A percentile compares a stretch with the other conserved stretches of the same genome.
Evolutionary conservation across 129 eudicot species (phyloP).

Genomic region (Erigeron canadensis): DNA sequence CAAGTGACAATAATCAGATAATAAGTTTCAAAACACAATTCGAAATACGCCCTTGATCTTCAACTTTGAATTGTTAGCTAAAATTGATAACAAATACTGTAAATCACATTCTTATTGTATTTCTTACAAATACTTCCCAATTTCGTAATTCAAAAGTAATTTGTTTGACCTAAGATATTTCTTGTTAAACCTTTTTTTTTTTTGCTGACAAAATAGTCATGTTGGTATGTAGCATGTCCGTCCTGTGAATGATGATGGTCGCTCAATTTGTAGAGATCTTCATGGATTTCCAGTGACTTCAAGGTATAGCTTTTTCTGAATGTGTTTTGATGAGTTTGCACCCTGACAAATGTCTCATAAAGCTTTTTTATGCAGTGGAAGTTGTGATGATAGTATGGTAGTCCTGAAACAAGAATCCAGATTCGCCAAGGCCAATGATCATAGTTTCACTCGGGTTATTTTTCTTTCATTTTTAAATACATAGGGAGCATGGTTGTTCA

Average conservation of each 20-base stretch:
- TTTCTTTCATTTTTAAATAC: constrained; percentile 19
- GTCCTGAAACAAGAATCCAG: constrained; percentile 88
- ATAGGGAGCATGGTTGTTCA: background rate
- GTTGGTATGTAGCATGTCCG: constrained; percentile 75
- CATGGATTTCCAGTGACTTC: constrained; percentile 93
- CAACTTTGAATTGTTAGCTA: background rate
- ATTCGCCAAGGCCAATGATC: constrained; percentile 77
- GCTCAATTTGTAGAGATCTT: constrained; percentile 70
- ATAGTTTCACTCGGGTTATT: constrained; percentile 71
- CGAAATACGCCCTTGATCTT: background rate
- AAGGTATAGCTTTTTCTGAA: constrained; percentile 52
- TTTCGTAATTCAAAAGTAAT: constrained; percentile 2
- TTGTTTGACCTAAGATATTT: background rate
- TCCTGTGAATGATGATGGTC: constrained; percentile 82
- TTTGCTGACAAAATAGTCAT: background rate
- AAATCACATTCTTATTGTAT: background rate
- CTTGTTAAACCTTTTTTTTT: background rate
- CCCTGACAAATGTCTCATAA: background rate
- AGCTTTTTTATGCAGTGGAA: constrained; percentile 62
- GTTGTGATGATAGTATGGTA: constrained; percentile 79
- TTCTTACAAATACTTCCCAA: constrained; percentile 10
- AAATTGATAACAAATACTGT: background rate
- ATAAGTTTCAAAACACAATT: background rate
- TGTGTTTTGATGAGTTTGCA: constrained; percentile 1
- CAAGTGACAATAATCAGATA: background rate